Base-by-base conservation (phyloP, 352 stramenopile genomes). In the Phytophthora megakarya region DNA sequence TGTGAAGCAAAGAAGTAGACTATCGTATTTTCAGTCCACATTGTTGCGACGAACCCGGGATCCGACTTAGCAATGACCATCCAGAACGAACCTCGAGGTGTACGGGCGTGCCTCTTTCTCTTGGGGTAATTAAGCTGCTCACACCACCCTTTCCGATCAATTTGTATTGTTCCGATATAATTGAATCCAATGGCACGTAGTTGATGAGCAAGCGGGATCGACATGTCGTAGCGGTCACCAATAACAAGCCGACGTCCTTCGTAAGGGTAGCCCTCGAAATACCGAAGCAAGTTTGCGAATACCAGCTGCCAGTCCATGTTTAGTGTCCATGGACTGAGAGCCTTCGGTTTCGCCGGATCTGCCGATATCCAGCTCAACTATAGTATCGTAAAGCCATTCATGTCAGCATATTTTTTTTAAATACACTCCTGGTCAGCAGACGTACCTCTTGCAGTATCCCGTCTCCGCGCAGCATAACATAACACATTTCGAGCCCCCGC, bases 371-470 rank as follows among this genome's bases (percentile, higher is more conserved):
- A 62, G 16, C 26, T 54, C 54, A n/a, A 53, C 43, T 25, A 30
- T 54, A 26, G 22, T 5, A 8, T 10, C 26, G 5, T 10, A 40
- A 5, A 49, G 5, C 22, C 25, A 18, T 8, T 30, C 1, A 0
- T 8, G 38, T 45, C 38, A 45, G 11, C 21, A 47, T 26, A 57
- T 16, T 23, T 47, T 30, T 8, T 1, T 21, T 15, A 21, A 16
- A n/a, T n/a, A n/a, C n/a, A n/a, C n/a, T n/a, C n/a, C 22, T 11
- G 23, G 54, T 55, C 33, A 48, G 43, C 30, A 28, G 43, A 39
- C 33, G 25, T 32, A 70, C 51, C 49, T 45, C 25, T 61, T 57
- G 44, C 64, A 72, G 37, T 67, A 67, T 1, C 43, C 64, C 3
- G 35, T 57, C 1, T 48, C n/a, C 3, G 37, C 43, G 32, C 64